These are phyloP conservation scores for Fusarium guadeloupense DNA, from an alignment of 2,329 filamentous ascomycete species.

Conservation along the genomic window DNA sequence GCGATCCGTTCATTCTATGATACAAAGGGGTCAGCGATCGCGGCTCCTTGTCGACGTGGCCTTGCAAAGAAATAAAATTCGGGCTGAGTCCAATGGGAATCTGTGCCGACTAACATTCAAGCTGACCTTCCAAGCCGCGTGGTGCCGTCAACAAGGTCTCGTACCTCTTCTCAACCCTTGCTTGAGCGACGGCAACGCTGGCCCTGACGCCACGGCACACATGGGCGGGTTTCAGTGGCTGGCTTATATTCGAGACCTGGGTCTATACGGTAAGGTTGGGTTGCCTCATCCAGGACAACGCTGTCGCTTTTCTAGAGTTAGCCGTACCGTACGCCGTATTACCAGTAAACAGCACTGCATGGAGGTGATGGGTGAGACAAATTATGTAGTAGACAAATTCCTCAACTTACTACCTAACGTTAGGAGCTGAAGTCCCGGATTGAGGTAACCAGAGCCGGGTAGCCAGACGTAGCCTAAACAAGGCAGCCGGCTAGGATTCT, in stretches of 20 bases:
- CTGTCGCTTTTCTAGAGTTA: conserved; percentile 10
- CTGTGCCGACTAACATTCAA: conserved; percentile 3
- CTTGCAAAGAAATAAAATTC: conserved; percentile 1
- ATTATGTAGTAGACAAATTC: conserved; percentile 3
- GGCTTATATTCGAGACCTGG: not conserved
- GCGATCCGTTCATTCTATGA: conserved; percentile 15
- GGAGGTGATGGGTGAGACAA: conserved; percentile 1
- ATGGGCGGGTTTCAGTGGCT: conserved; percentile 30
- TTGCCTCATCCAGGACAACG: conserved; percentile 30
- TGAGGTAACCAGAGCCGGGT: conserved; percentile 16
- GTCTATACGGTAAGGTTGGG: conserved; percentile 13
- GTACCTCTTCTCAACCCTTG: conserved; percentile 13
- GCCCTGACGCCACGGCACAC: conserved; percentile 26
- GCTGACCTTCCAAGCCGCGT: conserved; percentile 20
- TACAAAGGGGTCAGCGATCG: conserved; percentile 13
- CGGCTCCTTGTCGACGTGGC: conserved; percentile 8
- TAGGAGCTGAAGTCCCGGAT: conserved; percentile 30
- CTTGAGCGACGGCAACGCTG: not conserved
- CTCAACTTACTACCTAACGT: no score
- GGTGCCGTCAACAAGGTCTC: conserved; percentile 18
- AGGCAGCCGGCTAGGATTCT: conserved; percentile 21
- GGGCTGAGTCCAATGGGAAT: conserved; percentile 8
- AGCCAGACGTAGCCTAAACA: conserved; percentile 13
- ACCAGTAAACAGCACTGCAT: conserved; percentile 5
- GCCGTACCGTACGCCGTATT: not conserved